Evolutionary conservation across 1,284 basidiomycete species (phyloP), one percentile per base, ranked within the genome.

Genomic region (Afroboletus lepidellus): DNA sequence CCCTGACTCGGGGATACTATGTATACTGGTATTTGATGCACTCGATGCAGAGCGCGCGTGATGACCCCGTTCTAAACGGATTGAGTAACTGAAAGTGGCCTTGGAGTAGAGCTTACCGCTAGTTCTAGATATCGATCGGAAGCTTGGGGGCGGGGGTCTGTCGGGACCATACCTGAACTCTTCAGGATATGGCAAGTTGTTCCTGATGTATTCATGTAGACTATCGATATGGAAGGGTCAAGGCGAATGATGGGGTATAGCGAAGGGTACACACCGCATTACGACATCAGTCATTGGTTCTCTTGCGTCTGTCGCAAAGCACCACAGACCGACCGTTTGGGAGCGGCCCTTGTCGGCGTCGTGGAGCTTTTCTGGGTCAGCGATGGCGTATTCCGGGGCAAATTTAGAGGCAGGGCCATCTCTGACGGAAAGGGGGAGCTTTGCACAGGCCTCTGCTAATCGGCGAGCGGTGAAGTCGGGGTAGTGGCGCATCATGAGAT

Each of bases 291-390:
- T 82, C 65, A 93, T 76, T 23, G 81, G 78, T 62, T 87, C 85
- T 38, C 90, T 77, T 30, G 84, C 80, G 50, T 85, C 84, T 15
- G 82, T 81, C 29, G 86, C 79, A 49, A 71, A 85, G 67, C 87
- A 86, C 92, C 92, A 94, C 9, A 94, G 74, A 3, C 90, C 90
- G 54, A 90, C 79, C 2, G 84, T 86, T 39, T 74, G 73, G 3
- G 77, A 71, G 21, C 66, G 72, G n/a, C 84, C 84, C 63, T 84
- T 85, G 59, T 79, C 74, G 36, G 72, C 72, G 7, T 71, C 64
- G 23, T 67, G 63, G n/a, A 77, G 60, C 41, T 67, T 62, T 37
- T 77, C 76, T 4, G 75, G 67, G 47, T 75, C 62, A 8, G 49
- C 9, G 18, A 77, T 62, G n/a, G 68, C 59, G 55, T 75, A 83